Base-by-base conservation (phyloP, 2,329 filamentous ascomycete genomes). In the Sarocladiaceae sp. region DNA sequence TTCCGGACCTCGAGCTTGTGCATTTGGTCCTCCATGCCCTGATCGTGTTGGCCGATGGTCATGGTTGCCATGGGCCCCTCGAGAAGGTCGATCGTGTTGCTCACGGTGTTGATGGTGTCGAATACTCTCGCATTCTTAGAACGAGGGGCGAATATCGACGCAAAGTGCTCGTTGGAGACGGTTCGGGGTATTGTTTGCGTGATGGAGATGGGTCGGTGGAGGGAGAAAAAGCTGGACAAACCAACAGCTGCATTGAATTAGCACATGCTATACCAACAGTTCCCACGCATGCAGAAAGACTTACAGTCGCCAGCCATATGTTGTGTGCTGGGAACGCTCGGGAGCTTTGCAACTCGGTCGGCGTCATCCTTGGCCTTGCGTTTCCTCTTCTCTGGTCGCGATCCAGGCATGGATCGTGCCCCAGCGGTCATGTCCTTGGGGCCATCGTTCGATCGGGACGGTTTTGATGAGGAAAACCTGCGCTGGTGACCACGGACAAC, bases 201-300 rank as follows among this genome's bases (percentile, higher is more conserved):
- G 58, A 97, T 83, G 52, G 90, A 96, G 64, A 99, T 93, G 42
- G 94, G 94, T 56, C 94, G 86, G 72, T 99, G 90, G 59, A 96
- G 87, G 57, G 92, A 95, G 76, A 97, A 97, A 78, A 99, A 97
- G 55, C 87, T 87, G 7, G 93, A 94, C 42, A 96, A 77, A 57
- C 88, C 86, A 55, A 97, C 80, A 64, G 95, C 94, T 97, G 59
- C 4, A 57, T 25, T 13, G 47, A 47, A 53, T 64, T 50, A 60
- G 59, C 50, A 59, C 29, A 18, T 8, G n/a, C n/a, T n/a, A n/a
- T n/a, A n/a, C n/a, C n/a, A n/a, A n/a, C n/a, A n/a, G n/a, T n/a
- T n/a, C n/a, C n/a, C n/a, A n/a, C n/a, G n/a, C n/a, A n/a, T n/a
- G n/a, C n/a, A 3, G 6, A 4, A 40, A 51, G 29, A 65, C 76